A percentile compares a stretch with the other conserved stretches of the same genome.
These are phyloP conservation scores for Aspergillus piperis DNA, from an alignment of 2,329 filamentous ascomycete genomes.

Conservation along the genomic window DNA sequence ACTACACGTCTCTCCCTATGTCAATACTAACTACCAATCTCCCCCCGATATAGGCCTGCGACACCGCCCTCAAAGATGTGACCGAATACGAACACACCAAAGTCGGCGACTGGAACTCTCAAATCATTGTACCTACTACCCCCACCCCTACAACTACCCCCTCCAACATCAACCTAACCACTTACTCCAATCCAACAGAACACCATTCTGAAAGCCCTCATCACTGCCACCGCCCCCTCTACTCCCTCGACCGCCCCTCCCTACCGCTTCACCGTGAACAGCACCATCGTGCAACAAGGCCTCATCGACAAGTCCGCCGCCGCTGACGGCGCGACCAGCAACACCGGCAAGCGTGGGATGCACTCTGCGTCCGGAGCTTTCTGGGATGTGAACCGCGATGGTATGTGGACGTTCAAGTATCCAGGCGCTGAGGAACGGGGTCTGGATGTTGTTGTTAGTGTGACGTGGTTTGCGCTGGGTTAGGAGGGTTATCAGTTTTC, in stretches of 20 bases:
- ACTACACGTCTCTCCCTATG: neutral
- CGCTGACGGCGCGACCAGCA: constrained; percentile 58
- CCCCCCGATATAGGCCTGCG: constrained; percentile 67
- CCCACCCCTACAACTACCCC: neutral
- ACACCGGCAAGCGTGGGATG: constrained; percentile 76
- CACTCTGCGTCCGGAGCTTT: constrained; percentile 53
- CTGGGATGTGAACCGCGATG: constrained; percentile 55
- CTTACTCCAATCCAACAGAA: constrained; percentile 30
- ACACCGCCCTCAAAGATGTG: constrained; percentile 69
- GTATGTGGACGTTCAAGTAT: constrained; percentile 57
- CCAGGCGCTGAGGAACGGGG: constrained; percentile 49
- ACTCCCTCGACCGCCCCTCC: constrained; percentile 51
- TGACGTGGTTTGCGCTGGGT: constrained; percentile 50
- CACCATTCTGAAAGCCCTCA: constrained; percentile 43
- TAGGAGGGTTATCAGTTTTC: constrained; percentile 14
- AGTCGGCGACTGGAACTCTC: constrained; percentile 85
- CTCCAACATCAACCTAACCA: neutral
- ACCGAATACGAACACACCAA: constrained; percentile 84
- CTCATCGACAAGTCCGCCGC: constrained; percentile 57
- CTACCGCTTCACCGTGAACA: constrained; percentile 96
- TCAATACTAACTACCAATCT: neutral
- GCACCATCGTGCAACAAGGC: constrained; percentile 92
- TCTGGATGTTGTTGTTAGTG: constrained; percentile 51
- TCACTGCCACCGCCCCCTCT: constrained; percentile 43
- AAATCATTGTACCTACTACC: constrained; percentile 74